Percentiles rank a stretch among this genome's conserved stretches.
Evolutionary conservation across 192 early-diverging fungal species (phyloP).

Genomic region (Chytriomyces sp.): DNA sequence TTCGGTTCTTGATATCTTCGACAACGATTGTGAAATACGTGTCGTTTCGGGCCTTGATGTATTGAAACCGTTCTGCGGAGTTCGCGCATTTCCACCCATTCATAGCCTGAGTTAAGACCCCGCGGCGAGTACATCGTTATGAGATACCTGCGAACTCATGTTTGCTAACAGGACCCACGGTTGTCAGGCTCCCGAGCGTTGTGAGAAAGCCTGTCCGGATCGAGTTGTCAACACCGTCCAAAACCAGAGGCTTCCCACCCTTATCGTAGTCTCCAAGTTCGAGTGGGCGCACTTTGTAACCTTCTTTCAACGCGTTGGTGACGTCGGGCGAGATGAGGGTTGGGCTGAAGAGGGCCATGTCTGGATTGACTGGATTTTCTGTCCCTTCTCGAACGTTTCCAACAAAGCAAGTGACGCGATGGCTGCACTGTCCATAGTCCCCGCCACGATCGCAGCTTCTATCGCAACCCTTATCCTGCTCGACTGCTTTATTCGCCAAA

Average conservation of each 20-base stretch:
- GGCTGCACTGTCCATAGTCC: no score
- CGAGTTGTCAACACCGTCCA: conserved; percentile 48
- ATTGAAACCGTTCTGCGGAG: conserved; percentile 68
- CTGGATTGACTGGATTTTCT: no score
- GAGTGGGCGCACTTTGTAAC: conserved; percentile 77
- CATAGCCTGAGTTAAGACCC: not conserved
- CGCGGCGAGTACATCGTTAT: no score
- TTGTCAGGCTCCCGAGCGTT: conserved; percentile 71
- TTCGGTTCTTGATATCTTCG: no score
- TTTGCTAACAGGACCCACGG: conserved; percentile 73
- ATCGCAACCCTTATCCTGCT: no score
- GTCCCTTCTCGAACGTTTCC: no score
- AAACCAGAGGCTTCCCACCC: conserved; percentile 48
- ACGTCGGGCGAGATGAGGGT: conserved; percentile 72
- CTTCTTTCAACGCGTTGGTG: conserved; percentile 58
- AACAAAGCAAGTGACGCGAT: no score
- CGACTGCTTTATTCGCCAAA: no score
- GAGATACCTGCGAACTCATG: conserved; percentile 63
- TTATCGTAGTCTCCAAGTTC: conserved; percentile 78
- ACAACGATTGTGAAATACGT: conserved; percentile 60
- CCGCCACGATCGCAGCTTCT: no score
- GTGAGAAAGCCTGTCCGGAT: conserved; percentile 58
- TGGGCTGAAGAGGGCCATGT: conserved; percentile 60
- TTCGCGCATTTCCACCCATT: not conserved
- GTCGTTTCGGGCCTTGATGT: conserved; percentile 72